Evolutionary conservation across 176 grass and related monocot species (phyloP), one percentile per base, ranked within the genome.

Genomic region (Coix lacrymajobi): DNA sequence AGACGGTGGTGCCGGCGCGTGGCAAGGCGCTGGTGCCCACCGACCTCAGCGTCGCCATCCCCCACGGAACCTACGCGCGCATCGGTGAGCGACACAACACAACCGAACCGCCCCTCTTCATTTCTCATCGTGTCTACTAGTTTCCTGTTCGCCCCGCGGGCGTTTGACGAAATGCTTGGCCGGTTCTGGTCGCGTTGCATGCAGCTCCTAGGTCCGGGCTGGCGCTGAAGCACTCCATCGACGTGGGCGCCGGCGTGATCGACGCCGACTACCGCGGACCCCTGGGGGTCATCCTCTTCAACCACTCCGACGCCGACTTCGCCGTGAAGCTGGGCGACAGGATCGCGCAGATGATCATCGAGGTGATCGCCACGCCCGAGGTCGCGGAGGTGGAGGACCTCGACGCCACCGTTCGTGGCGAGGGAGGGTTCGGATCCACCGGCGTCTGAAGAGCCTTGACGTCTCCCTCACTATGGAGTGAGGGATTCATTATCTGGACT

Each of bases 1-100:
- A 87, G 17, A 71, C 13, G 0, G 49, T 80, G 7, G 92, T 95
- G 76, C 92, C 92, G 22, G 96, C 96, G 39, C 85, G 91, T n/a
- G 96, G 96, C 1, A 98, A 95, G 82, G 91, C 89, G 66, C 77
- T 98, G 7, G 68, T 95, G 26, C 79, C 91, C 6, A 95, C 96
- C 1, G 96, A 93, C 52, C 81, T 98, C 76, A 90, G 93, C 75
- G 78, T 98, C 60, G 87, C 92, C 62, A 90, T 95, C 39, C 96
- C 96, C 11, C 76, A 98, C 40, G 91, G 91, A n/a, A 95, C 93
- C 41, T 98, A 98, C 90, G 96, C 84, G 44, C 93, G 96, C 62
- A 63, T 98, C 29, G 96, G 96, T 98, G 82, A 77, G 37, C 61
- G 30, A 19, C 4, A 9, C 3, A 0, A 46, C 24, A 25, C n/a